phyloP scores from a whole-genome alignment of 257 asterid species.

The Gardenia jasminoides region DNA sequence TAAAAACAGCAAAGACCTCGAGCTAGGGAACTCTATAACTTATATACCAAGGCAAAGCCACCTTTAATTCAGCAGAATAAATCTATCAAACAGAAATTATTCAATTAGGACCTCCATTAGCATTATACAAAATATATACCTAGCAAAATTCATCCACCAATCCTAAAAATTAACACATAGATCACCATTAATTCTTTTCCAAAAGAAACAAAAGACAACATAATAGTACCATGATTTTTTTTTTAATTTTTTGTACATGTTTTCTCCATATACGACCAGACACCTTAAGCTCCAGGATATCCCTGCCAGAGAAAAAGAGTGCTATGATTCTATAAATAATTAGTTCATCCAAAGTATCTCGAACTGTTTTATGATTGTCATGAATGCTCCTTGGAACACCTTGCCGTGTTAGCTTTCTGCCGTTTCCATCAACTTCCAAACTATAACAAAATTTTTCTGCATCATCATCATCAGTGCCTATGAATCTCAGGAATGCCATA shows the following conservation, averaged over 20 bases:
- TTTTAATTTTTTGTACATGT: background rate
- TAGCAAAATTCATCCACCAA: background rate
- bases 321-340: constrained; percentile 37
- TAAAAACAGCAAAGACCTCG: background rate
- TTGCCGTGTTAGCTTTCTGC: constrained; percentile 39
- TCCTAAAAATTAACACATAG: background rate
- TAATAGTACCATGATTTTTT: background rate
- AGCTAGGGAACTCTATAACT: background rate
- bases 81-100: no score
- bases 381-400: constrained; percentile 28
- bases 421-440: constrained; percentile 37
- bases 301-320: constrained; percentile 32
- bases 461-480: constrained; percentile 41
- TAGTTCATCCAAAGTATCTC: constrained; percentile 38
- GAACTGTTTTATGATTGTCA: constrained; percentile 31
- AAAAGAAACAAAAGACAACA: background rate
- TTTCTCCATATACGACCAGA: constrained; percentile 38
- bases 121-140: background rate
- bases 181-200: background rate
- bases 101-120: background rate
- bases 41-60: background rate
- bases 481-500: constrained; percentile 39
- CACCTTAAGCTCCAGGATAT: constrained; percentile 32
- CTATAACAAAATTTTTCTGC: constrained; percentile 36
- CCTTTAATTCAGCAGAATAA: background rate